Conservation (phyloP, 306 rosid species). For the Lotus japonicus region DNA sequence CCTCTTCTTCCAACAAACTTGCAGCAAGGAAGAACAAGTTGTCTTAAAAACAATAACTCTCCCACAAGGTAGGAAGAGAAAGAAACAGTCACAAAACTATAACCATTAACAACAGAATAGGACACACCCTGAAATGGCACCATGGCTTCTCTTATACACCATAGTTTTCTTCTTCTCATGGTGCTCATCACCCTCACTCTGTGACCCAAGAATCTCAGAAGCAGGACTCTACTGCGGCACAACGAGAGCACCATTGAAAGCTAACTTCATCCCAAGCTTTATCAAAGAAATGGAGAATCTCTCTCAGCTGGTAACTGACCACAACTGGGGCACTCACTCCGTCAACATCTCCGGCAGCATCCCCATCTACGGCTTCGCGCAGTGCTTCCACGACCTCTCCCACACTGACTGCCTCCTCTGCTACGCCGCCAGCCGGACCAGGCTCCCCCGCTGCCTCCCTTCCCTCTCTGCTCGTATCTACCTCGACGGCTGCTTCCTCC, state of each 20-base stretch:
- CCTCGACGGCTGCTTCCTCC: conserved; percentile 89
- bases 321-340: conserved; percentile 37
- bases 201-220: conserved; percentile 57
- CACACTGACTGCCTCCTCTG: conserved; percentile 79
- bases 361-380: conserved; percentile 59
- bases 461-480: conserved; percentile 52
- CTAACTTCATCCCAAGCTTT: conserved; percentile 53
- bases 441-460: conserved; percentile 78
- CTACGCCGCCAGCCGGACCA: conserved; percentile 66
- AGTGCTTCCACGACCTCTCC: conserved; percentile 67
- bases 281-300: conserved; percentile 59
- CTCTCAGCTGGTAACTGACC: conserved; percentile 30
- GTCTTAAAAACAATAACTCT: no score
- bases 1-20: neutral
- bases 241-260: conserved; percentile 3
- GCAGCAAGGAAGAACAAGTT: no score
- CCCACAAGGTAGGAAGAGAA: neutral
- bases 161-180: conserved; percentile 15
- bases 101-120: no score
- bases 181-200: conserved; percentile 11
- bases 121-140: no score
- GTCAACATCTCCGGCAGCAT: conserved; percentile 26
- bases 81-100: no score
- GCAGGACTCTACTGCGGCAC: conserved; percentile 47
- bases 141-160: conserved; percentile 18